Evolutionary conservation across 768 basidiomycete genomes (phyloP), one percentile per base, ranked within the genome.

Genomic region (Tylopilus subfusipes): DNA sequence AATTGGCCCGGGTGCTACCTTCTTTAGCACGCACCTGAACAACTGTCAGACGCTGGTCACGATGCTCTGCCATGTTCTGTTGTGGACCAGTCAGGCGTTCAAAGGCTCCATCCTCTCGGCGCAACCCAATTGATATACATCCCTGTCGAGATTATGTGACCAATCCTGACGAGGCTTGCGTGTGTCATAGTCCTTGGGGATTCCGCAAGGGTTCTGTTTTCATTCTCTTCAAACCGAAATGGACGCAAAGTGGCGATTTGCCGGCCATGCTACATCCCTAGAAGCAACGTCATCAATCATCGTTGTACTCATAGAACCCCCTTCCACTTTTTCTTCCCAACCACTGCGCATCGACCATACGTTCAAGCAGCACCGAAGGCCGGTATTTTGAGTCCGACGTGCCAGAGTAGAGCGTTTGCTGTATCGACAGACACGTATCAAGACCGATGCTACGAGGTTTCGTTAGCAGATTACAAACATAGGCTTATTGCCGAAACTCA

Each of bases 301-400:
- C 60, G 0, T 65, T 57, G 64, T 97, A 97, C 58, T 95, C 92
- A 65, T 97, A 98, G 71, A 98, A 98, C 18, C 95, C 94, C 69
- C 88, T 93, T 5, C 94, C 93, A 54, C 82, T 91, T 78, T 96
- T 96, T 77, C 80, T 86, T 12, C 96, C 96, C 48, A 89, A 79
- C 90, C 91, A 98, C 47, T 88, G 86, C 19, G 96, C 96, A 66
- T 96, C 92, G 5, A 98, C 96, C 96, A 98, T 98, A 33, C 93
- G 81, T 63, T 93, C 90, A 10, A 98, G 80, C 18, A 98, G 78
- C 24, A 94, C 78, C 56, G 88, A 86, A 0, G 96, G 95, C 7
- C 96, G 85, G 72, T 98, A 98, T 71, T 98, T 98, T 10, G 89
- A 90, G 72, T 98, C 96, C 0, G 89, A 83, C 10, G 93, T 96